These are phyloP conservation scores for Globisporangium radiosum DNA, from an alignment of 352 stramenopile species.

Conservation along the genomic window DNA sequence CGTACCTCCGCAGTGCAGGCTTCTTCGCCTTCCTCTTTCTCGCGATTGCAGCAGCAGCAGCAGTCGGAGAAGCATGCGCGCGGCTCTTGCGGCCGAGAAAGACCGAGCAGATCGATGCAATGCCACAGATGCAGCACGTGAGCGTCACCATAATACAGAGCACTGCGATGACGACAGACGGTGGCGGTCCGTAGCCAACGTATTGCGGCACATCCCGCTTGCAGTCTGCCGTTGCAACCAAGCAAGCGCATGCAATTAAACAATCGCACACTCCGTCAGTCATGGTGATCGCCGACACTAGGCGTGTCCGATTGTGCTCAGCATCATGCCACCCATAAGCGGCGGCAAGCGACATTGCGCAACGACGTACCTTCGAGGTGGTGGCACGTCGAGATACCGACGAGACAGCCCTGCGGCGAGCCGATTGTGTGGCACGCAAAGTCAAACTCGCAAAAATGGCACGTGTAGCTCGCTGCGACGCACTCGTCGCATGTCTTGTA, in stretches of 20 bases:
- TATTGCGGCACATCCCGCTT: conserved; percentile 63
- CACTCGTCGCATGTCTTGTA: conserved; percentile 76
- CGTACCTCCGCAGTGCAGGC: conserved; percentile 27
- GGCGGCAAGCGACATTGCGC: too few species aligned
- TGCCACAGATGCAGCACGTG: conserved; percentile 75
- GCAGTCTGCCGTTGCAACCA: conserved; percentile 41
- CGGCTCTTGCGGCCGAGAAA: conserved; percentile 34
- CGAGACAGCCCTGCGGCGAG: conserved; percentile 54
- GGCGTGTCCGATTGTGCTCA: neutral
- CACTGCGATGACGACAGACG: conserved; percentile 78
- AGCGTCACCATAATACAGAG: conserved; percentile 75
- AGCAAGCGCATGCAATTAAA: neutral
- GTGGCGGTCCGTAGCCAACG: conserved; percentile 74
- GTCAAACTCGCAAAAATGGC: conserved; percentile 81
- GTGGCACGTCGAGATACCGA: conserved; percentile 72
- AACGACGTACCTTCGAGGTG: conserved; percentile 53
- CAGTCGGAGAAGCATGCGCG: neutral
- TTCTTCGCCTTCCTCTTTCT: conserved; percentile 2
- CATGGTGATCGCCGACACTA: neutral
- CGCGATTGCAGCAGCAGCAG: neutral
- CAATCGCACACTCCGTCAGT: neutral
- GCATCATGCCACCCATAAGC: neutral
- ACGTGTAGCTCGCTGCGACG: conserved; percentile 62
- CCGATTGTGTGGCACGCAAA: conserved; percentile 81
- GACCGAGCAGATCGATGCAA: conserved; percentile 71